Conservation (phyloP, 495 filamentous ascomycete genomes). For the Daldinia childiae region DNA sequence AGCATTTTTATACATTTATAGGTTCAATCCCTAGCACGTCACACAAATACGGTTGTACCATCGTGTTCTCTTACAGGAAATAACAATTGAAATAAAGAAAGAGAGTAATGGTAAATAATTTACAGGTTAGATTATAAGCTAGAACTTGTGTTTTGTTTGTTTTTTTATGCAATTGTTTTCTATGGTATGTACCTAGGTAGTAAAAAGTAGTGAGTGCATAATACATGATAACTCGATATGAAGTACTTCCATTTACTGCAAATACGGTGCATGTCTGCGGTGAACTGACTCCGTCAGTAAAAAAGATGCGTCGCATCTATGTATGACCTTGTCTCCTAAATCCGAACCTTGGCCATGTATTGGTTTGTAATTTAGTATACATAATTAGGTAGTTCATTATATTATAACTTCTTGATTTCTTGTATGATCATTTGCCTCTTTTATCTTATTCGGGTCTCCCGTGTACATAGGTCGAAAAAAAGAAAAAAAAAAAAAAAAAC, state of each 20-base stretch:
- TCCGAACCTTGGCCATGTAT: constrained; percentile 12
- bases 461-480: background rate
- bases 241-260: too few relatives aligned
- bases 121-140: background rate
- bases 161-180: too few relatives aligned
- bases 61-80: background rate
- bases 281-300: background rate
- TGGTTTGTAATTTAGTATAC: background rate
- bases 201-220: too few relatives aligned
- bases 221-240: too few relatives aligned
- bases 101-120: background rate
- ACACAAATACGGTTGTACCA: background rate
- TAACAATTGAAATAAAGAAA: background rate
- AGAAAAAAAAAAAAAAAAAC: background rate
- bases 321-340: constrained; percentile 38
- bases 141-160: too few relatives aligned
- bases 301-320: constrained; percentile 14
- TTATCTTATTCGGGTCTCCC: background rate
- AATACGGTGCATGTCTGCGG: background rate
- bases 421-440: constrained; percentile 10
- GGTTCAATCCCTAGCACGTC: background rate
- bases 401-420: constrained; percentile 10
- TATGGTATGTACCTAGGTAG: too few relatives aligned
- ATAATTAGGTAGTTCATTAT: background rate
- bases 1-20: background rate